Conservation (phyloP, 768 basidiomycete species). For the Kwoniella sp. region DNA sequence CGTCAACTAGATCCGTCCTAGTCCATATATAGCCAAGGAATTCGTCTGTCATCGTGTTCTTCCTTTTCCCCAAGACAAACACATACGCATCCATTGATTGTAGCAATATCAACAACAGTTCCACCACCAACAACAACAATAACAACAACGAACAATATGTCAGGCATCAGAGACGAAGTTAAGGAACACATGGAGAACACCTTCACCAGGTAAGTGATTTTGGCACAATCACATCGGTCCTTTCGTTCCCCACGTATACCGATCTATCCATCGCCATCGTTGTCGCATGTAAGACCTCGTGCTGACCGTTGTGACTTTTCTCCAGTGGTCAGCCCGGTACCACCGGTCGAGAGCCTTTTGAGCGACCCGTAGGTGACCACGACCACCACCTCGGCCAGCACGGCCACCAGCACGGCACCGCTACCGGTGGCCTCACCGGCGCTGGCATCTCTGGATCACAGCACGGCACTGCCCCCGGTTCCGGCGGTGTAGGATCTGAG, state of each 20-base stretch:
- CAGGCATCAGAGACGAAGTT: conserved; percentile 11
- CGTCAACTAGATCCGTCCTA: not conserved
- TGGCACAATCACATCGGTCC: not conserved
- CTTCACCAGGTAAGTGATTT: conserved; percentile 25
- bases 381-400: conserved; percentile 17
- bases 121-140: conserved; percentile 7
- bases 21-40: conserved; percentile 10
- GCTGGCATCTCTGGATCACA: not conserved
- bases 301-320: not conserved
- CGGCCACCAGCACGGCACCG: conserved; percentile 4
- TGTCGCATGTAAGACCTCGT: too few species aligned
- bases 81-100: not conserved
- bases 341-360: conserved; percentile 48
- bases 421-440: conserved; percentile 6
- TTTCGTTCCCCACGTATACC: too few species aligned
- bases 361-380: conserved; percentile 24
- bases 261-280: too few species aligned
- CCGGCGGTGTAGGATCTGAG: conserved; percentile 14
- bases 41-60: not conserved
- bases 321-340: conserved; percentile 43
- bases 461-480: conserved; percentile 14
- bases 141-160: conserved; percentile 13
- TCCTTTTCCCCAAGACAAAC: not conserved
- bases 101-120: too few species aligned
- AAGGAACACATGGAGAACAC: conserved; percentile 18